Evolutionary conservation across 306 rosid species (phyloP).

Genomic region (Inga laurina): DNA sequence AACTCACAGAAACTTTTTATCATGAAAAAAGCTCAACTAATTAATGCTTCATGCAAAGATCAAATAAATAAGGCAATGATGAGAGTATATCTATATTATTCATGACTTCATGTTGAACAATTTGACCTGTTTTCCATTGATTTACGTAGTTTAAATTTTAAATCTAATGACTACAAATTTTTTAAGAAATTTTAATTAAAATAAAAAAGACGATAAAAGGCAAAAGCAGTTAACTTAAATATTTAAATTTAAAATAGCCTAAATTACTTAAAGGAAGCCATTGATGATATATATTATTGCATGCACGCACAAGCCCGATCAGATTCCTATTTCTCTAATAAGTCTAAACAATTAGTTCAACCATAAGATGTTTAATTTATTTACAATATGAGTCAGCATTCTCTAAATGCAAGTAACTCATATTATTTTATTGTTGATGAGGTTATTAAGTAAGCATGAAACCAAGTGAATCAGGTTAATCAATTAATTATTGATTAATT

Average conservation of each 20-base stretch:
- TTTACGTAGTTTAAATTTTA: neutral
- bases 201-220: neutral
- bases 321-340: neutral
- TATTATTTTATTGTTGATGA: neutral
- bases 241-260: neutral
- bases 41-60: too few relatives aligned
- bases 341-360: neutral
- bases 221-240: neutral
- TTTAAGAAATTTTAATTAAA: too few relatives aligned
- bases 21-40: too few relatives aligned
- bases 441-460: neutral
- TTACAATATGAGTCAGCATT: neutral
- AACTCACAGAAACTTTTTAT: too few relatives aligned
- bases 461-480: neutral
- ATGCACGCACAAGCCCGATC: neutral
- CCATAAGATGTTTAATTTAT: neutral
- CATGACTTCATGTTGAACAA: neutral
- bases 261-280: neutral
- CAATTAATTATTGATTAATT: neutral
- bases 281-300: neutral
- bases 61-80: too few relatives aligned
- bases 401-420: neutral
- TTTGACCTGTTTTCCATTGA: neutral
- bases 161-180: too few relatives aligned
- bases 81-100: too few relatives aligned